These are phyloP conservation scores for Dunaliella salina DNA, from an alignment of 163 green algal genomes.

Conservation along the genomic window DNA sequence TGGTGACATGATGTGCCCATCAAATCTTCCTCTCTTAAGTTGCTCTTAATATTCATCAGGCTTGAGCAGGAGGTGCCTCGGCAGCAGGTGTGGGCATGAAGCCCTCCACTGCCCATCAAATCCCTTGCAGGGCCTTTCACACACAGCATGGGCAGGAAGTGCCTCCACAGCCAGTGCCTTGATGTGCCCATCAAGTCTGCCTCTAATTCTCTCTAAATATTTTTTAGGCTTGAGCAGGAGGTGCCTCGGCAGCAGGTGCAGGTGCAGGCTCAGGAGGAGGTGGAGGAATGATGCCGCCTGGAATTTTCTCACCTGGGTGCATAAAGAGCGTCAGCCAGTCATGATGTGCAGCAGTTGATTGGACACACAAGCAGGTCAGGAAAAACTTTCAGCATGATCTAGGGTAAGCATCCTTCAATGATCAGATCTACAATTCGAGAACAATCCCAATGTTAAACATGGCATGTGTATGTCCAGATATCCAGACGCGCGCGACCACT, in stretches of 20 bases:
- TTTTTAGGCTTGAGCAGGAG: background rate
- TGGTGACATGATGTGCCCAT: too few relatives aligned
- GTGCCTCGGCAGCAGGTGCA: background rate
- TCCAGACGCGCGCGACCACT: too few relatives aligned
- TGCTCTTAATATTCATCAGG: too few relatives aligned
- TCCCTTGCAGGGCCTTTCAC: background rate
- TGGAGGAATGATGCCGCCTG: background rate
- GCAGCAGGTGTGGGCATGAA: too few relatives aligned
- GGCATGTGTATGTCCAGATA: background rate
- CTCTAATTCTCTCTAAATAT: background rate
- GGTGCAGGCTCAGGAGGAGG: background rate
- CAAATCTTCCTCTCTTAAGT: too few relatives aligned
- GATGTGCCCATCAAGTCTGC: too few relatives aligned
- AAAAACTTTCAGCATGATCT: background rate
- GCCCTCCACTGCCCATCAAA: too few relatives aligned
- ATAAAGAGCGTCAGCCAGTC: background rate
- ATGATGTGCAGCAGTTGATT: background rate
- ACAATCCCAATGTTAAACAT: background rate
- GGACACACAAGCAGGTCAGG: background rate
- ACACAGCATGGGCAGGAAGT: background rate
- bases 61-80: too few relatives aligned
- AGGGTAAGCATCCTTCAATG: background rate
- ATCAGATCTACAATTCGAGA: background rate
- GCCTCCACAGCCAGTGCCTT: background rate
- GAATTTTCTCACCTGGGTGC: background rate